Evolutionary conservation across 306 rosid genomes (phyloP).

Genomic region (Hippophae rhamnoides): DNA sequence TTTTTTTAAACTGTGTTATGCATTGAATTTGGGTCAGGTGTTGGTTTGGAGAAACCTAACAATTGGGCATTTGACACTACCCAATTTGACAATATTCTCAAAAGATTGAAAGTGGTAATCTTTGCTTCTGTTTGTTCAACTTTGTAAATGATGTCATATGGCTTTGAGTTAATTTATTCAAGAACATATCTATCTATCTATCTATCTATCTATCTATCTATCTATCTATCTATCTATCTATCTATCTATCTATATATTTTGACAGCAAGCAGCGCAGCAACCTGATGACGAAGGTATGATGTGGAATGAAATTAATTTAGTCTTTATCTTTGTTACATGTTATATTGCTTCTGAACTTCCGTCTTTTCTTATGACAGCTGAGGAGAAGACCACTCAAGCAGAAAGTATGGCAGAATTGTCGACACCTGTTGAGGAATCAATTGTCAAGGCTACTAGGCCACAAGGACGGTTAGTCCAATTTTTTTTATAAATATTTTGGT

Average conservation of each 20-base stretch:
- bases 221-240: background rate
- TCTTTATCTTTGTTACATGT: background rate
- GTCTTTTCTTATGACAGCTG: conserved; percentile 15
- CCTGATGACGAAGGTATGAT: conserved; percentile 41
- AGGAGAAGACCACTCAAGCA: conserved; percentile 24
- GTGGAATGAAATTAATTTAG: background rate
- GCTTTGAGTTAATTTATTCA: background rate
- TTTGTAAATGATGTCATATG: background rate
- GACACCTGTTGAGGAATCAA: conserved; percentile 23
- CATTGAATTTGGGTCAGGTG: conserved; percentile 29
- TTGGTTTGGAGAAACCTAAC: conserved; percentile 86
- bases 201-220: background rate
- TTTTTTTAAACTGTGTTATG: background rate
- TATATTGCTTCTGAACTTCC: conserved; percentile 10
- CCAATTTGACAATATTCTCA: conserved; percentile 80
- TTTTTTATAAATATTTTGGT: background rate
- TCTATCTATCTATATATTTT: background rate
- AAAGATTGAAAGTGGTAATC: conserved; percentile 86
- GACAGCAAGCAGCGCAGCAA: conserved; percentile 55
- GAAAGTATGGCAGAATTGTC: conserved; percentile 31
- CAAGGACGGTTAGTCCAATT: conserved; percentile 68
- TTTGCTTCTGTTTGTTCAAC: background rate
- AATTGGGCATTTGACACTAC: conserved; percentile 93
- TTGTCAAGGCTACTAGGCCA: conserved; percentile 63
- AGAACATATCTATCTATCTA: background rate